A percentile compares a stretch with the other conserved stretches of the same genome.
Evolutionary conservation across 2,329 filamentous ascomycete species (phyloP).

Genomic region (Ophiocordyceps camponoti-rufipedis): DNA sequence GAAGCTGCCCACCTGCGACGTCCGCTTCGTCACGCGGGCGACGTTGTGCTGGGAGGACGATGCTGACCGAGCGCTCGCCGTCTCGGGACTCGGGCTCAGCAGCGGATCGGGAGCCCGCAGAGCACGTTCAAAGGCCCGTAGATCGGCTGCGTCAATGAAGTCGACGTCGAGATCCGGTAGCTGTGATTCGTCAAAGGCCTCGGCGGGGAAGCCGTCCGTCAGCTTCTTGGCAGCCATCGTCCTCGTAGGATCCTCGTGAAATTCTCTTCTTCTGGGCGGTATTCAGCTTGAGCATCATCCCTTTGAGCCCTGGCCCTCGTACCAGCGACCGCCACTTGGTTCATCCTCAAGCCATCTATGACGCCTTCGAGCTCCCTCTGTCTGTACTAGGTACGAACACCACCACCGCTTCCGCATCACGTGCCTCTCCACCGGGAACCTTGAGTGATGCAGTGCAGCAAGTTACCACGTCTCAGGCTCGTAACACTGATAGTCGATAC

Average conservation of each 20-base stretch:
- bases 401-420: not conserved
- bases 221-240: not conserved
- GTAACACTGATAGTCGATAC: too few species aligned
- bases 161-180: slow-evolving; percentile 69
- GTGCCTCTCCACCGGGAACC: not conserved
- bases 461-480: too few species aligned
- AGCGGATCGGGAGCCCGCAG: slow-evolving; percentile 64
- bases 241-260: too few species aligned
- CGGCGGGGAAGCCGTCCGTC: slow-evolving; percentile 37
- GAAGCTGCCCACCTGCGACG: slow-evolving; percentile 13
- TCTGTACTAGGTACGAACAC: too few species aligned
- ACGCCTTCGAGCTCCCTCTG: too few species aligned
- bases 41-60: slow-evolving; percentile 14
- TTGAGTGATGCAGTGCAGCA: too few species aligned
- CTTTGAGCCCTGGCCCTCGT: too few species aligned
- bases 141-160: slow-evolving; percentile 55
- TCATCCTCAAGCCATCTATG: too few species aligned
- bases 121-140: slow-evolving; percentile 64
- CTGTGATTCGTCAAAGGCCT: slow-evolving; percentile 47
- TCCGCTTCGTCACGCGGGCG: slow-evolving; percentile 23
- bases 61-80: slow-evolving; percentile 18
- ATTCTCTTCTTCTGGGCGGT: too few species aligned
- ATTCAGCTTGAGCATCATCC: too few species aligned
- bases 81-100: slow-evolving; percentile 39
- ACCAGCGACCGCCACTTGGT: too few species aligned